A percentile compares a stretch with the other conserved stretches of the same genome.
Conservation (phyloP, 2,329 filamentous ascomycete species). For the Arthrocladium fulminans region DNA sequence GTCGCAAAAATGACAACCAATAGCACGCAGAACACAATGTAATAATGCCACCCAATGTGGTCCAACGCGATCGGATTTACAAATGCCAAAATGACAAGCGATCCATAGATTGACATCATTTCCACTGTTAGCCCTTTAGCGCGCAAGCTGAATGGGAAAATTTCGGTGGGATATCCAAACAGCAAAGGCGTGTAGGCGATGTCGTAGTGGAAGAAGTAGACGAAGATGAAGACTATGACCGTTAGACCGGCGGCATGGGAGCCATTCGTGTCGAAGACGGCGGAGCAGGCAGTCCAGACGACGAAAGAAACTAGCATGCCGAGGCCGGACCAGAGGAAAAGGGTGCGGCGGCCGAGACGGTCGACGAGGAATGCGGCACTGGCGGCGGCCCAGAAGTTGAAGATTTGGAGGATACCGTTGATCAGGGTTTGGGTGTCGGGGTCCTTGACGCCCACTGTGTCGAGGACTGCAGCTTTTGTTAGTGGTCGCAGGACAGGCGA, state of each 20-base stretch:
- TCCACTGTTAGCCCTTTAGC: constrained; percentile 36
- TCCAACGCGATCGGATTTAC: constrained; percentile 30
- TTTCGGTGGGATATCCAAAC: constrained; percentile 37
- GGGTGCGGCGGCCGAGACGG: constrained; percentile 33
- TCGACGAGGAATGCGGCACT: constrained; percentile 33
- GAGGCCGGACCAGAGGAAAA: constrained; percentile 33
- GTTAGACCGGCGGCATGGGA: constrained; percentile 27
- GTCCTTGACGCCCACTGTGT: constrained; percentile 30
- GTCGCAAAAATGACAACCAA: constrained; percentile 22
- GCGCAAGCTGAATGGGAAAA: constrained; percentile 41
- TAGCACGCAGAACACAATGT: constrained; percentile 29
- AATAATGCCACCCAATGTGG: constrained; percentile 29
- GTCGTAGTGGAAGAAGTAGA: constrained; percentile 35
- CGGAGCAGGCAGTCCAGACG: constrained; percentile 34
- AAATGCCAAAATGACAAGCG: constrained; percentile 23
- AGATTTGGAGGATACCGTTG: constrained; percentile 34
- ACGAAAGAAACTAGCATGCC: constrained; percentile 39
- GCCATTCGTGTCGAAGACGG: constrained; percentile 26
- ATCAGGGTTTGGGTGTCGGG: constrained; percentile 32
- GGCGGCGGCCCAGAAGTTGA: constrained; percentile 30
- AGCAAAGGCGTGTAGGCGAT: constrained; percentile 24
- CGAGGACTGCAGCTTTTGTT: no score
- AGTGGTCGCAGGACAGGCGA: no score
- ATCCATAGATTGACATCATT: constrained; percentile 23
- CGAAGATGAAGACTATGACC: constrained; percentile 35